Evolutionary conservation across 352 stramenopile genomes (phyloP), one percentile per base, ranked within the genome.

Genomic region (Phytophthora fragariae): DNA sequence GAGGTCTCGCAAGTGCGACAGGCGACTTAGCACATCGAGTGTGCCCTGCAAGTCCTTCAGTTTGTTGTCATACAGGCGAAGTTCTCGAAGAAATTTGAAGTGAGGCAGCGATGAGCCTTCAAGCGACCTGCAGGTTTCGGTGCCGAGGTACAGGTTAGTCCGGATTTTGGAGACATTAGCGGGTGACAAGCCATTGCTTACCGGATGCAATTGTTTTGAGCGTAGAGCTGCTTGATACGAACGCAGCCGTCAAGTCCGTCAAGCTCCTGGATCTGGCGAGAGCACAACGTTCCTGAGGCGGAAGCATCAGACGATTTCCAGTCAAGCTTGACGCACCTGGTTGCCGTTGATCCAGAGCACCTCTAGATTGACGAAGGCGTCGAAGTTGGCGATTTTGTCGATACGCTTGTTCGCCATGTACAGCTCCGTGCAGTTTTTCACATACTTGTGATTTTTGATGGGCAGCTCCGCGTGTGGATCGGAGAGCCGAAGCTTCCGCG

Each of bases 271-370:
- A 95, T 83, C 83, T 92, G 15, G 15, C 15, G 41, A 31, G 3
- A 21, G 11, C 4, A 19, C 47, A 24, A 46, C n/a, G 35, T 19
- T 37, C 39, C 12, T 6, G 35, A 49, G 60, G 31, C 12, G n/a
- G 15, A 31, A 41, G 17, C 17, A 58, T 49, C 4, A 64, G 59
- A 21, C 41, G 14, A 29, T 33, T 12, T 35, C 11, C 6, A 55
- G 24, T 58, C 29, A 8, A 63, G 35, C 31, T 11, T 31, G 24
- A 53, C 41, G 10, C 2, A 97, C 81, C 67, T 90, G 70, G 47
- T 97, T 98, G 57, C 85, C 76, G 75, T 97, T 98, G 54, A 98
- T 75, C 92, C 92, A 98, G 10, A 98, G 80, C 37, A 93, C 81
- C 69, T 97, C 92, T 6, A 98, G 76, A 65, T 95, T 97, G 24